phyloP scores from a whole-genome alignment of 78 protist genomes.

The Pelomyxa schiedti region DNA sequence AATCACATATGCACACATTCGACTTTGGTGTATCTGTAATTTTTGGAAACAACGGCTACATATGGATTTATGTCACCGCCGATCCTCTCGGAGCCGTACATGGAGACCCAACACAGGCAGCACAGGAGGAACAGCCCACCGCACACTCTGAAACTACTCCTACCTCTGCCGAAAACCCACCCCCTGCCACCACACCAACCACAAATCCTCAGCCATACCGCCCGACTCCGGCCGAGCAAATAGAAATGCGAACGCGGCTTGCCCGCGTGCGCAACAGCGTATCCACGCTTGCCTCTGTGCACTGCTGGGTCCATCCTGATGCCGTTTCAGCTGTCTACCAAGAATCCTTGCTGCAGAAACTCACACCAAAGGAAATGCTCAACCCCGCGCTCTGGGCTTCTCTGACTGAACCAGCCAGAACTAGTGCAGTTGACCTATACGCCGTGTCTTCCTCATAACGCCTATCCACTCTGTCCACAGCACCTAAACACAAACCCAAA shows the following conservation, averaged over 20 bases:
- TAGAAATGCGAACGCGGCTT: slow-evolving; percentile 8
- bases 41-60: slow-evolving; percentile 73
- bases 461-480: too few species aligned
- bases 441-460: too few species aligned
- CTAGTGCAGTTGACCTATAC: too few species aligned
- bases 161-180: slow-evolving; percentile 19
- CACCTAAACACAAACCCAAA: too few species aligned
- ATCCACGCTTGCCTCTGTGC: neutral
- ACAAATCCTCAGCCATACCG: slow-evolving; percentile 11
- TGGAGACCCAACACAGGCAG: neutral
- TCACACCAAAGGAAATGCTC: slow-evolving; percentile 27
- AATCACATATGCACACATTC: slow-evolving; percentile 41
- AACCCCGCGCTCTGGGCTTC: slow-evolving; percentile 11
- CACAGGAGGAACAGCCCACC: slow-evolving; percentile 14
- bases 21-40: slow-evolving; percentile 64
- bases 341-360: slow-evolving; percentile 5
- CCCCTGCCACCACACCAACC: neutral
- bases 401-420: neutral
- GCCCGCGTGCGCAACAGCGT: slow-evolving; percentile 33
- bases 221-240: slow-evolving; percentile 6
- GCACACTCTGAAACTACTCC: slow-evolving; percentile 8
- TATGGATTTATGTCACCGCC: slow-evolving; percentile 36
- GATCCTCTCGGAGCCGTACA: too few species aligned
- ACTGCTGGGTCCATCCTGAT: slow-evolving; percentile 17
- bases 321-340: slow-evolving; percentile 27